These are phyloP conservation scores for Crithidia expoeki DNA, from an alignment of 208 protist genomes.

Conservation along the genomic window DNA sequence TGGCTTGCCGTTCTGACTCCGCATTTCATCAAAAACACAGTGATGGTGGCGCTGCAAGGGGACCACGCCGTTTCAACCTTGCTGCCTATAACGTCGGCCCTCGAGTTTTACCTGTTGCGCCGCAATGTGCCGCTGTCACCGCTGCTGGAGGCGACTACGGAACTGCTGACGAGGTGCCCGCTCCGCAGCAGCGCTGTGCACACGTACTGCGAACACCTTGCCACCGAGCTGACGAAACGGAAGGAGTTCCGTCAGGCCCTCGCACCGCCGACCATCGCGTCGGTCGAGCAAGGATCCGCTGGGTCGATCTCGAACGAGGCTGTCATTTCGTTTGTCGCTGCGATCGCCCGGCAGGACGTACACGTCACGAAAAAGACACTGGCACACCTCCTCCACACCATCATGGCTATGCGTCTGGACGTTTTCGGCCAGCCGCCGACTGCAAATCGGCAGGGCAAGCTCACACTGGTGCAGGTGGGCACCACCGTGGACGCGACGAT, in stretches of 20 bases:
- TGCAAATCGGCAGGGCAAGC: conserved; percentile 48
- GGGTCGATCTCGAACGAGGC: conserved; percentile 69
- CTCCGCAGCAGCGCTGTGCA: conserved; percentile 61
- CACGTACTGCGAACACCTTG: conserved; percentile 73
- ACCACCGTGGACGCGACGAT: conserved; percentile 35
- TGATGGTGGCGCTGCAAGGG: conserved; percentile 42
- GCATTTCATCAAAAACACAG: conserved; percentile 48
- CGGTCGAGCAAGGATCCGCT: conserved; percentile 31
- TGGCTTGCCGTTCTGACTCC: conserved; percentile 64
- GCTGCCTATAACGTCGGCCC: conserved; percentile 54
- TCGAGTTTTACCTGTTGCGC: conserved; percentile 61
- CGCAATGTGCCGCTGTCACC: conserved; percentile 54
- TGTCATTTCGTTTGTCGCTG: conserved; percentile 79
- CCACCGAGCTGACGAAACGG: conserved; percentile 53
- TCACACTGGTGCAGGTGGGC: conserved; percentile 45
- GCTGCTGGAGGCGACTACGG: conserved; percentile 66
- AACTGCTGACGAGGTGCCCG: conserved; percentile 52
- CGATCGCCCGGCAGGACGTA: conserved; percentile 71
- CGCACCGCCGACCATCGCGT: conserved; percentile 66
- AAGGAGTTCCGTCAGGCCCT: conserved; percentile 68
- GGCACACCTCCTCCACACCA: conserved; percentile 57
- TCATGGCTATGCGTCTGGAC: conserved; percentile 69
- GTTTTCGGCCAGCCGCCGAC: conserved; percentile 88
- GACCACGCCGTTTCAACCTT: conserved; percentile 33
- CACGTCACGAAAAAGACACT: conserved; percentile 63